Conservation (phyloP, 257 asterid genomes). For the Ehretia macrophylla region DNA sequence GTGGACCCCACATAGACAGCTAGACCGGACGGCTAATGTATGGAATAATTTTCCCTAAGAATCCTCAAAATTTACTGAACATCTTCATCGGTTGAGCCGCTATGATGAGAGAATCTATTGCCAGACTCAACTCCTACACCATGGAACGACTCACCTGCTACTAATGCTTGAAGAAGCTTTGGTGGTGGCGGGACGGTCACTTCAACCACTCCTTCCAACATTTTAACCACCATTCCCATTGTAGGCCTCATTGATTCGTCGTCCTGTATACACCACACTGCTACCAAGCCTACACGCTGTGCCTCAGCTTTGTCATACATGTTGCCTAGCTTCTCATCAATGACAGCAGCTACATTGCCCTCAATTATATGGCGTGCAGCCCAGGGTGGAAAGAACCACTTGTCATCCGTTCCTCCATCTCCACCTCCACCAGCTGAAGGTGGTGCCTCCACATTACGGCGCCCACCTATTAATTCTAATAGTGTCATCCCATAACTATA, state of each 20-base stretch:
- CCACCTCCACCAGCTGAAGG: neutral
- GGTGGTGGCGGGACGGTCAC: slow-evolving; percentile 60
- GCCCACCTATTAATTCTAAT: slow-evolving; percentile 42
- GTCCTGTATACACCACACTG: slow-evolving; percentile 13
- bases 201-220: slow-evolving; percentile 14
- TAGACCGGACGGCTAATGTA: too few species aligned
- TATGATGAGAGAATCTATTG: slow-evolving; percentile 24
- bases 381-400: neutral
- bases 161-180: slow-evolving; percentile 76
- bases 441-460: slow-evolving; percentile 34
- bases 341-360: neutral
- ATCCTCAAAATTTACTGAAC: slow-evolving; percentile 30
- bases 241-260: slow-evolving; percentile 6
- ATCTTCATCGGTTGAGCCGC: slow-evolving; percentile 27
- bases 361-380: neutral
- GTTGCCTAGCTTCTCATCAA: neutral
- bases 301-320: neutral
- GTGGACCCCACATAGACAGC: too few species aligned
- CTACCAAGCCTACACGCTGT: neutral
- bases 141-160: slow-evolving; percentile 71
- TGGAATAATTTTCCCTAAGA: too few species aligned
- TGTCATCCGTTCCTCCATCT: neutral
- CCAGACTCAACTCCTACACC: slow-evolving; percentile 45
- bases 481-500: slow-evolving; percentile 49
- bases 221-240: slow-evolving; percentile 11